Percentiles rank a stretch among this genome's conserved stretches.
phyloP scores from a whole-genome alignment of 2,329 filamentous ascomycete species.

The Ceratocystis cubensis region DNA sequence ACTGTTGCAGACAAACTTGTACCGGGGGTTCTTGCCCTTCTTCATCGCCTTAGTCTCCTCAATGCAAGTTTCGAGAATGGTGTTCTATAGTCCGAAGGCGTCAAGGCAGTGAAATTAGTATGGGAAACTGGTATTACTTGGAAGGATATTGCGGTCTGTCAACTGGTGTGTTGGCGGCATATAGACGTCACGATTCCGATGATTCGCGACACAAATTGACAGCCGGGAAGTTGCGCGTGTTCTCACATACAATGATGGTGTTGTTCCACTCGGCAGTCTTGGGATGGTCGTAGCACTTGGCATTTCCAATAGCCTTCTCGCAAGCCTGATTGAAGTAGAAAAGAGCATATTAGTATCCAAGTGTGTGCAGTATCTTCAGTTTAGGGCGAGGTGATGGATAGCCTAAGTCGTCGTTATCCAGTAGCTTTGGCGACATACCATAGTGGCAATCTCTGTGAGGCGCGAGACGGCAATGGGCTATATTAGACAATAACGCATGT shows the following conservation, averaged over 20 bases:
- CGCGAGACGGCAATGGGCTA: slow-evolving; percentile 66
- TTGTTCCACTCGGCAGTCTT: slow-evolving; percentile 84
- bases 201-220: neutral
- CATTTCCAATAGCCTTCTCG: slow-evolving; percentile 58
- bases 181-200: neutral
- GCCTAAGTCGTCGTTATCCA: neutral
- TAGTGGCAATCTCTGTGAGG: slow-evolving; percentile 72
- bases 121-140: neutral
- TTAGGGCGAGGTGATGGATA: neutral
- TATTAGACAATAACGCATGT: slow-evolving; percentile 5
- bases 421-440: slow-evolving; percentile 43
- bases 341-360: neutral
- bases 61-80: slow-evolving; percentile 64
- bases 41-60: slow-evolving; percentile 45
- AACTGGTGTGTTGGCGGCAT: neutral
- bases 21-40: slow-evolving; percentile 44
- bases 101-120: neutral
- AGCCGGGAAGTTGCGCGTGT: neutral
- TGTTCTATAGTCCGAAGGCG: slow-evolving; percentile 41
- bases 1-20: slow-evolving; percentile 95
- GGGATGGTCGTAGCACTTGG: slow-evolving; percentile 74
- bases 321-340: slow-evolving; percentile 52
- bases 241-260: slow-evolving; percentile 65
- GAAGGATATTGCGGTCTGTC: neutral
- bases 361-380: neutral